Conservation (phyloP, 140 eudicot species). For the Oenanthe javanica region DNA sequence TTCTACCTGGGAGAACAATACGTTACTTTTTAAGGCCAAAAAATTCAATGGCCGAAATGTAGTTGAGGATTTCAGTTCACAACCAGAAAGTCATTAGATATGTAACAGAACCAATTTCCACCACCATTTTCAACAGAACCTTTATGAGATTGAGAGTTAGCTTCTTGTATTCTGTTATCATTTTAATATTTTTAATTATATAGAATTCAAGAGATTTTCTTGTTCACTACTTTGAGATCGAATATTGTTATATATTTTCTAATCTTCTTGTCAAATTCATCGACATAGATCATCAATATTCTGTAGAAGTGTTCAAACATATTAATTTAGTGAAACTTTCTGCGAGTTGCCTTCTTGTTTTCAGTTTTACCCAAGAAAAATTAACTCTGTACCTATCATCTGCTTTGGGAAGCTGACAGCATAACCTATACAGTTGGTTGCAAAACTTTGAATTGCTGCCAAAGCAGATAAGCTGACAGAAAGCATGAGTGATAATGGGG, state of each 20-base stretch:
- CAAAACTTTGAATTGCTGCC: slow-evolving; percentile 33
- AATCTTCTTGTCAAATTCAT: too few species aligned
- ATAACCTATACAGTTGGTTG: slow-evolving; percentile 37
- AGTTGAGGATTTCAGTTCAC: not conserved
- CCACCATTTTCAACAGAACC: slow-evolving; percentile 4
- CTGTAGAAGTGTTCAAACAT: too few species aligned
- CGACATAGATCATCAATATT: too few species aligned
- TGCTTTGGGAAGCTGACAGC: slow-evolving; percentile 41
- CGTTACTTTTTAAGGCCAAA: too few species aligned
- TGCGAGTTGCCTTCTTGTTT: not conserved
- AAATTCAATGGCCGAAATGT: too few species aligned
- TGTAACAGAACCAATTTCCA: slow-evolving; percentile 17
- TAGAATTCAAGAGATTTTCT: too few species aligned
- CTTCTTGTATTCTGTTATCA: not conserved
- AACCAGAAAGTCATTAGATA: too few species aligned
- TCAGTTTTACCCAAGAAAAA: not conserved
- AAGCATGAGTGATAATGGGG: slow-evolving; percentile 27
- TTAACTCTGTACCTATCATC: slow-evolving; percentile 26
- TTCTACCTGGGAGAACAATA: too few species aligned
- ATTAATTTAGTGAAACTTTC: too few species aligned
- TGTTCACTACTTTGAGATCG: too few species aligned
- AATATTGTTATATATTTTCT: not conserved
- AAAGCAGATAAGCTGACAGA: slow-evolving; percentile 37
- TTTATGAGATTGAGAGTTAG: not conserved
- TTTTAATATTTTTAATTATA: too few species aligned